phyloP scores from a whole-genome alignment of 345 rosid genomes.

The Fremontodendron californicum region DNA sequence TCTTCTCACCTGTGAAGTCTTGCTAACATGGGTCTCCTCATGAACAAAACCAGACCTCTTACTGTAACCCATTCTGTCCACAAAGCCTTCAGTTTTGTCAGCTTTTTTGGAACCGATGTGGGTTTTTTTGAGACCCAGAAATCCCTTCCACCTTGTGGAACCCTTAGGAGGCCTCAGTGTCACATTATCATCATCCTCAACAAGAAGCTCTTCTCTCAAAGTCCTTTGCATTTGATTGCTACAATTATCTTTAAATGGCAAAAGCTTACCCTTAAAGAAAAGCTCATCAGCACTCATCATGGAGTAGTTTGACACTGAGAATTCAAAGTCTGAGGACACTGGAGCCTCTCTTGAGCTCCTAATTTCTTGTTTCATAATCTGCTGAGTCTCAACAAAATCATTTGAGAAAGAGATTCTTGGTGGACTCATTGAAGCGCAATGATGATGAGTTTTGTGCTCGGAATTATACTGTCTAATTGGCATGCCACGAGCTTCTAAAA shows the following conservation, averaged over 20 bases:
- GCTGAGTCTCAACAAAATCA: conserved; percentile 66
- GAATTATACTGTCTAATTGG: conserved; percentile 65
- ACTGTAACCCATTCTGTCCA: conserved; percentile 28
- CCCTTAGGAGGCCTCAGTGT: conserved; percentile 58
- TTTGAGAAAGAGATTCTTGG: conserved; percentile 90
- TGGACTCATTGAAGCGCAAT: conserved; percentile 55
- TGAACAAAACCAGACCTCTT: conserved; percentile 32
- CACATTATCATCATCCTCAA: conserved; percentile 29
- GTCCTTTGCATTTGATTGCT: conserved; percentile 60
- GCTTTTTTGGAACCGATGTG: conserved; percentile 65
- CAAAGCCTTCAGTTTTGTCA: conserved; percentile 35
- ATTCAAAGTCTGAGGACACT: conserved; percentile 76
- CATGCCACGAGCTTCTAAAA: conserved; percentile 60
- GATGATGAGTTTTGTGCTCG: conserved; percentile 34
- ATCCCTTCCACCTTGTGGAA: conserved; percentile 69
- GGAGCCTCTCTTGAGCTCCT: conserved; percentile 36
- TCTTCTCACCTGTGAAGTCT: conserved; percentile 31
- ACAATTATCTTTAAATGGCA: conserved; percentile 61
- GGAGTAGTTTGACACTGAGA: conserved; percentile 64
- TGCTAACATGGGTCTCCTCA: conserved; percentile 19
- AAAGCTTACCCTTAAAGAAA: conserved; percentile 77
- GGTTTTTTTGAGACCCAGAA: conserved; percentile 65
- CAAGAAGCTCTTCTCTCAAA: conserved; percentile 81
- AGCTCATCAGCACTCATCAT: conserved; percentile 98
- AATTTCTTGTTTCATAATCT: conserved; percentile 43